These are phyloP conservation scores for Fusarium neocosmosporiellum DNA, from an alignment of 2,329 filamentous ascomycete species.

Conservation along the genomic window DNA sequence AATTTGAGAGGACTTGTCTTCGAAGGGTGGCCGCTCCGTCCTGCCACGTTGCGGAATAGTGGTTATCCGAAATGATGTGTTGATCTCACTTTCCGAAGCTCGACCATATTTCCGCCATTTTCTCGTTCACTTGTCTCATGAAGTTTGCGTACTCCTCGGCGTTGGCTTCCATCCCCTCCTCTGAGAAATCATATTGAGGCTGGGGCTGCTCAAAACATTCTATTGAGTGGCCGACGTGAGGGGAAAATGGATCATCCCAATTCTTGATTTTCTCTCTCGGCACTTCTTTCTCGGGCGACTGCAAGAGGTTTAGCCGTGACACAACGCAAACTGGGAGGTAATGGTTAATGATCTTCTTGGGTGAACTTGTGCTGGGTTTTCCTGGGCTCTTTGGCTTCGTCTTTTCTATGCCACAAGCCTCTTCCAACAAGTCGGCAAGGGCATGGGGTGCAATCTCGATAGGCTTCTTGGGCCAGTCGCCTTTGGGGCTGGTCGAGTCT, in stretches of 20 bases:
- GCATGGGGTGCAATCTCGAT: neutral
- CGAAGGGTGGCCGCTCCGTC: neutral
- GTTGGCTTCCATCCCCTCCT: neutral
- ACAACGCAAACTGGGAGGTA: neutral
- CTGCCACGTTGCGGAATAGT: neutral
- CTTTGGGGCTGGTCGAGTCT: neutral
- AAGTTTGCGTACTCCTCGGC: neutral
- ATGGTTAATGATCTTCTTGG: neutral
- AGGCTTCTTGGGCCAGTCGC: neutral
- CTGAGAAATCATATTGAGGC: neutral
- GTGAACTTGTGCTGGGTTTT: neutral
- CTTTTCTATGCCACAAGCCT: neutral
- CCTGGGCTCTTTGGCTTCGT: neutral
- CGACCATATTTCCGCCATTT: neutral
- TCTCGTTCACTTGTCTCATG: neutral
- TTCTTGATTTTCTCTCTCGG: neutral
- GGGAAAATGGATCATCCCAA: neutral
- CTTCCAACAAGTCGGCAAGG: neutral
- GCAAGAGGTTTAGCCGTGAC: neutral
- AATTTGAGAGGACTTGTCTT: rapidly evolving
- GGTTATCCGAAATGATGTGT: neutral
- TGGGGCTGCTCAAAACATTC: neutral
- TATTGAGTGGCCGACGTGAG: neutral
- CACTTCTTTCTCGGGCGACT: neutral
- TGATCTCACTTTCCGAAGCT: neutral